Percentiles rank a stretch among this genome's conserved stretches.
Evolutionary conservation across 768 basidiomycete genomes (phyloP).

Genomic region (Rhizopogon sp.): DNA sequence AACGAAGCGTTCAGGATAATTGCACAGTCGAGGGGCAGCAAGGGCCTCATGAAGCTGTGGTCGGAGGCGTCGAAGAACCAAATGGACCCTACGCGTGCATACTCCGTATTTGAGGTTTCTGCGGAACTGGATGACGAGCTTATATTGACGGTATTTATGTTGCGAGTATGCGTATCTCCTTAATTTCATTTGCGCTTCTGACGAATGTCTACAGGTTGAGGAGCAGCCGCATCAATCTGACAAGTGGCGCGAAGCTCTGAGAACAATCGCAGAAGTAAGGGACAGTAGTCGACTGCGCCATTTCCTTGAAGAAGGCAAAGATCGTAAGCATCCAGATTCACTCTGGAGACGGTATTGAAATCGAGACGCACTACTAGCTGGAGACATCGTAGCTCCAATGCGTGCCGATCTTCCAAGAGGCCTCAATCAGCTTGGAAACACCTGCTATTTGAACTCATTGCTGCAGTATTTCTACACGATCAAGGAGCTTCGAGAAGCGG

Average conservation of each 20-base stretch:
- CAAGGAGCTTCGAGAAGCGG: conserved; percentile 76
- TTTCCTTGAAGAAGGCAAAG: conserved; percentile 60
- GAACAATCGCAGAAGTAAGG: conserved; percentile 68
- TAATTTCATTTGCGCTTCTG: conserved; percentile 2
- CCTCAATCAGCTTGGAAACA: conserved; percentile 84
- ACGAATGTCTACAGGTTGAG: conserved; percentile 45
- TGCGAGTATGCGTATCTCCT: conserved; percentile 49
- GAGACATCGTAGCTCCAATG: conserved; percentile 49
- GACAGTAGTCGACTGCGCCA: conserved; percentile 67
- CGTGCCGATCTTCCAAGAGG: conserved; percentile 76
- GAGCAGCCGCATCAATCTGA: conserved; percentile 65
- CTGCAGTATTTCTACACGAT: conserved; percentile 96
- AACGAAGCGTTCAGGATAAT: conserved; percentile 68
- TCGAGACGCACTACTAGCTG: conserved; percentile 46
- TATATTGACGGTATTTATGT: conserved; percentile 63
- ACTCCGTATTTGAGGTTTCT: conserved; percentile 64
- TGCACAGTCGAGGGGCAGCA: conserved; percentile 58
- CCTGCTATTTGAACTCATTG: conserved; percentile 81
- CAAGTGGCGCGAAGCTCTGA: conserved; percentile 68
- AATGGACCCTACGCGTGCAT: conserved; percentile 72
- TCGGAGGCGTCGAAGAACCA: conserved; percentile 45
- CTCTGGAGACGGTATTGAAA: not conserved
- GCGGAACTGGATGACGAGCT: conserved; percentile 73
- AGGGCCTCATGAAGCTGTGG: conserved; percentile 44
- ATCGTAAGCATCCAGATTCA: conserved; percentile 53